These are phyloP conservation scores for Prunus kanzakura DNA, from an alignment of 306 rosid species.

Conservation along the genomic window DNA sequence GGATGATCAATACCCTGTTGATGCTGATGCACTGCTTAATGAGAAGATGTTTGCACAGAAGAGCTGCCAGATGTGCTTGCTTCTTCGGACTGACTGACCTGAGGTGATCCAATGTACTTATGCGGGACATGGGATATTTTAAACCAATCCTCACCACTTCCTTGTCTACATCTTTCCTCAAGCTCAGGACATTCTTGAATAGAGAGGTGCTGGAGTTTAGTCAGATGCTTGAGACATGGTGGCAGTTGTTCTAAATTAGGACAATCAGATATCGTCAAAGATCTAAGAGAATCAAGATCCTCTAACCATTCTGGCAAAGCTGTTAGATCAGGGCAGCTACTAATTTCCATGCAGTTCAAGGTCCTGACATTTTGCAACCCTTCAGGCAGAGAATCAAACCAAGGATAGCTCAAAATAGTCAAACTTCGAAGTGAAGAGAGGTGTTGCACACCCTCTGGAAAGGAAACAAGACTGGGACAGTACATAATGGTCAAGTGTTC, in stretches of 20 bases:
- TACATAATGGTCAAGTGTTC: constrained; percentile 13
- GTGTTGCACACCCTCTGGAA: constrained; percentile 5
- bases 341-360: not conserved
- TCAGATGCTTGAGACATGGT: not conserved
- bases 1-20: no score
- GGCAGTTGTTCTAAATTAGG: not conserved
- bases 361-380: not conserved
- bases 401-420: constrained; percentile 1
- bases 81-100: not conserved
- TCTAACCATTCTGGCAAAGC: constrained; percentile 19
- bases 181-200: not conserved
- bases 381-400: constrained; percentile 6
- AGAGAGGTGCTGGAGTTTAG: constrained; percentile 12
- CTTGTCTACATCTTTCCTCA: not conserved
- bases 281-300: not conserved
- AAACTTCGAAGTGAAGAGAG: constrained; percentile 2
- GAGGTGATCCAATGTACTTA: no score
- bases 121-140: constrained; percentile 13
- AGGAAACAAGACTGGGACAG: not conserved
- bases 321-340: not conserved
- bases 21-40: no score
- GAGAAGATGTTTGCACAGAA: no score
- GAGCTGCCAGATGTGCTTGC: not conserved
- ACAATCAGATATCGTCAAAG: not conserved
- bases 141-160: constrained; percentile 7